phyloP scores from a whole-genome alignment of 192 early-diverging fungal genomes.

The Lobulomyces angularis region DNA sequence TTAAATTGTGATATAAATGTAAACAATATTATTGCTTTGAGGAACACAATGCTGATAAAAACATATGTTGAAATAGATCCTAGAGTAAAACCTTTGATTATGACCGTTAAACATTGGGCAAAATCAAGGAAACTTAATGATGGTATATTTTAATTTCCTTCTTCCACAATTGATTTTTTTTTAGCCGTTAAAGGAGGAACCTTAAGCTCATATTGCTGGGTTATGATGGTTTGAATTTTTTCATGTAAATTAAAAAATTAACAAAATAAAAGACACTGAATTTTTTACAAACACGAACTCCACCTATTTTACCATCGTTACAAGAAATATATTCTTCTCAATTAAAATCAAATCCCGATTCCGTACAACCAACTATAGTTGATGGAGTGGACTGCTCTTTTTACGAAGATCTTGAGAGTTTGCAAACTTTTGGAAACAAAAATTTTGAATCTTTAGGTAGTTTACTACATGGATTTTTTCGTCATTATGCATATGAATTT shows the following conservation, averaged over 20 bases:
- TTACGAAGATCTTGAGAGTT: conserved; percentile 49
- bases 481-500: conserved; percentile 63
- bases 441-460: conserved; percentile 69
- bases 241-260: conserved; percentile 4
- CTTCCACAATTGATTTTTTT: background rate
- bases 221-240: conserved; percentile 49
- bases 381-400: conserved; percentile 63
- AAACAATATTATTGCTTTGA: conserved; percentile 79
- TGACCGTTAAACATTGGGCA: conserved; percentile 93
- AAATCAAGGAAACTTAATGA: conserved; percentile 76
- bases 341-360: conserved; percentile 5
- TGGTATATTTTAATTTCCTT: conserved; percentile 26
- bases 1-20: conserved; percentile 87
- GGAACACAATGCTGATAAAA: conserved; percentile 81
- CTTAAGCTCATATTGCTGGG: conserved; percentile 89
- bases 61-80: conserved; percentile 79
- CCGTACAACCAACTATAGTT: conserved; percentile 19
- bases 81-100: conserved; percentile 75
- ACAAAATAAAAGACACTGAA: conserved; percentile 45
- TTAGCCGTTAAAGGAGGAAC: conserved; percentile 79
- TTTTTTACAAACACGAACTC: conserved; percentile 80
- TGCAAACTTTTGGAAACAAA: conserved; percentile 51
- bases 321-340: conserved; percentile 43
- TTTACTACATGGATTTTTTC: conserved; percentile 77
- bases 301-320: conserved; percentile 78